Percentiles rank a stretch among this genome's conserved stretches.
Conservation (phyloP, 192 early-diverging fungal genomes). For the Coemansia sp. region DNA sequence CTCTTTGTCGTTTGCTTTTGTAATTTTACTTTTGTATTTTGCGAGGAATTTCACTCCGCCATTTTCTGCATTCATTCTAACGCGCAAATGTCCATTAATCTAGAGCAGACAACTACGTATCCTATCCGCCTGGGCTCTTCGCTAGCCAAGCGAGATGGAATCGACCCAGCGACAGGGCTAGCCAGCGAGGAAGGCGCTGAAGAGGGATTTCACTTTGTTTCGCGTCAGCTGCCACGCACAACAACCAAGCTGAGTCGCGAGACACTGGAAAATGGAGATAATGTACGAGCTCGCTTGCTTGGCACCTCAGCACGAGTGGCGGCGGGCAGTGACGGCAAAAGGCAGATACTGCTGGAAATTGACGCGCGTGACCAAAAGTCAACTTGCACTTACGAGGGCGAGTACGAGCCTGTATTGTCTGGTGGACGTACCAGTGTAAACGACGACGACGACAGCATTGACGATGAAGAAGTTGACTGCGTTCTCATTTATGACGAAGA, state of each 20-base stretch:
- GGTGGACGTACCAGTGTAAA: not conserved
- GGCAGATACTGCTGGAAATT: constrained; percentile 22
- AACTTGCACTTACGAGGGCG: constrained; percentile 40
- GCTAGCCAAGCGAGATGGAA: not conserved
- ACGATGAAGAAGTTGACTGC: constrained; percentile 27
- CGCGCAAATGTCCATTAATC: constrained; percentile 39
- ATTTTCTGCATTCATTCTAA: not conserved
- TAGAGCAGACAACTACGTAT: constrained; percentile 40
- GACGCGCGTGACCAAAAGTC: constrained; percentile 29
- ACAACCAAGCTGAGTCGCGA: constrained; percentile 43
- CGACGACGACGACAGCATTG: not conserved
- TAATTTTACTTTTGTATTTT: too few species aligned
- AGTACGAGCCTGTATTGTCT: constrained; percentile 12
- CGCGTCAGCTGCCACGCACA: constrained; percentile 36
- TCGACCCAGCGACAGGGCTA: not conserved
- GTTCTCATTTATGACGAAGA: constrained; percentile 42
- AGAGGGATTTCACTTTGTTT: constrained; percentile 35
- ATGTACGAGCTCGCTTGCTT: constrained; percentile 19
- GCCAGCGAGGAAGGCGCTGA: not conserved
- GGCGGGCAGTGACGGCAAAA: not conserved
- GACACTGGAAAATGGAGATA: constrained; percentile 27
- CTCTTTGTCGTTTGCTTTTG: not conserved
- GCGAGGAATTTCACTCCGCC: too few species aligned
- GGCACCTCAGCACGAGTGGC: not conserved
- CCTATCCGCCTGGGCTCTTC: constrained; percentile 17